A percentile compares a stretch with the other conserved stretches of the same genome.
Conservation (phyloP, 306 rosid genomes). For the Acacia crassicarpa region DNA sequence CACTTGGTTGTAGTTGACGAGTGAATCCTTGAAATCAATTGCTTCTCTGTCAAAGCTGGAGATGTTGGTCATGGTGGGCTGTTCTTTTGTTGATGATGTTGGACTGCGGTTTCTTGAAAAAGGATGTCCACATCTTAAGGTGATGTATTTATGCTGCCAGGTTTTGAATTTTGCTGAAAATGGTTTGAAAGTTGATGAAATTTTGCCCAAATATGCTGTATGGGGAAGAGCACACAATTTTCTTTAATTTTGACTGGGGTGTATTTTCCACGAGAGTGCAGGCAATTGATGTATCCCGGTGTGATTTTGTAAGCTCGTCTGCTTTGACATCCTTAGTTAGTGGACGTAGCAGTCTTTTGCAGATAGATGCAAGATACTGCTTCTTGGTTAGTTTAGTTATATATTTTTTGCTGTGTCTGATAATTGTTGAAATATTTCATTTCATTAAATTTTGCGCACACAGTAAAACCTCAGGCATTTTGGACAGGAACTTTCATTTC, state of each 20-base stretch:
- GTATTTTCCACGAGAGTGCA: conserved; percentile 34
- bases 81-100: conserved; percentile 53
- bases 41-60: conserved; percentile 63
- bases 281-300: conserved; percentile 67
- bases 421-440: conserved; percentile 3
- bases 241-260: conserved; percentile 14
- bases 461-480: conserved; percentile 26
- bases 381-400: conserved; percentile 47
- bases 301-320: conserved; percentile 51
- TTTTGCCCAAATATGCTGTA: conserved; percentile 2
- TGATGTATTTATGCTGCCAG: conserved; percentile 15
- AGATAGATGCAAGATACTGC: conserved; percentile 49
- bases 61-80: conserved; percentile 51
- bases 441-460: conserved; percentile 3
- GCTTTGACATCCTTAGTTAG: conserved; percentile 48
- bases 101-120: conserved; percentile 58
- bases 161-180: conserved; percentile 9
- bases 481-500: conserved; percentile 48
- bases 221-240: background rate
- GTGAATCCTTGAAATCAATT: conserved; percentile 55
- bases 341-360: conserved; percentile 52
- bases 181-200: conserved; percentile 3
- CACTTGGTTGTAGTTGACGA: conserved; percentile 43
- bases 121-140: conserved; percentile 66
- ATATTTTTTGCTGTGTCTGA: conserved; percentile 3